Percentiles rank a stretch among this genome's conserved stretches.
These are phyloP conservation scores for Cavenderia fasciculata DNA, from an alignment of 78 protist genomes.

Conservation along the genomic window DNA sequence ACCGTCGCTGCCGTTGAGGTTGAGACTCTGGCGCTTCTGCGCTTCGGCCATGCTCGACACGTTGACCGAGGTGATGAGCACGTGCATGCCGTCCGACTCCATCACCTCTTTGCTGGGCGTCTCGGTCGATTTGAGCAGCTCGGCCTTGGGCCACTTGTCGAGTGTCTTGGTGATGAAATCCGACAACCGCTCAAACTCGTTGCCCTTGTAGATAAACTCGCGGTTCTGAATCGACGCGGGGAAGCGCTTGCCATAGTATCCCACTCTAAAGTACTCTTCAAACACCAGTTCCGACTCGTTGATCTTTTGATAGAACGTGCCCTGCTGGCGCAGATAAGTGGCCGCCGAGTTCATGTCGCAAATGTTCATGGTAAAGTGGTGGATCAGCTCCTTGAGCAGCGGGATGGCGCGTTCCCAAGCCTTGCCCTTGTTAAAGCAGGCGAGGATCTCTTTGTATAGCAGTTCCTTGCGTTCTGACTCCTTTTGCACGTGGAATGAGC, in stretches of 20 bases:
- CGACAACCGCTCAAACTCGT: constrained; percentile 60
- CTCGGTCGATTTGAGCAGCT: constrained; percentile 66
- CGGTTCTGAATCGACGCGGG: constrained; percentile 43
- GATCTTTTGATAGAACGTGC: constrained; percentile 63
- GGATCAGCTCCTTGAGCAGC: constrained; percentile 65
- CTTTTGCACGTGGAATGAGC: constrained; percentile 58
- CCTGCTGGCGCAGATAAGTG: constrained; percentile 50
- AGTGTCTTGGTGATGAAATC: constrained; percentile 70
- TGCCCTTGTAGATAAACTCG: constrained; percentile 79
- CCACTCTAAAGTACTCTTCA: constrained; percentile 87
- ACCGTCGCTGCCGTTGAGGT: background rate
- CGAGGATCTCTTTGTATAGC: constrained; percentile 50
- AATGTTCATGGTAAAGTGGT: constrained; percentile 66
- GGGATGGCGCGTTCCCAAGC: constrained; percentile 85
- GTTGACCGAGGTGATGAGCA: constrained; percentile 50
- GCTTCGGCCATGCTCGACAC: constrained; percentile 39
- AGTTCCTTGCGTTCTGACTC: constrained; percentile 71
- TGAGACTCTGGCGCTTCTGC: constrained; percentile 47
- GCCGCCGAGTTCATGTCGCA: constrained; percentile 63
- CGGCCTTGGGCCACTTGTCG: constrained; percentile 77
- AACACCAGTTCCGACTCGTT: constrained; percentile 49
- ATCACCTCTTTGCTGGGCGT: constrained; percentile 35
- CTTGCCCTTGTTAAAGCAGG: constrained; percentile 74
- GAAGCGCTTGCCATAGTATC: constrained; percentile 83
- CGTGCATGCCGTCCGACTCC: constrained; percentile 44